A percentile compares a stretch with the other conserved stretches of the same genome.
Conservation (phyloP, 1,284 basidiomycete species). For the Tilletiopsis washingtonensis region DNA sequence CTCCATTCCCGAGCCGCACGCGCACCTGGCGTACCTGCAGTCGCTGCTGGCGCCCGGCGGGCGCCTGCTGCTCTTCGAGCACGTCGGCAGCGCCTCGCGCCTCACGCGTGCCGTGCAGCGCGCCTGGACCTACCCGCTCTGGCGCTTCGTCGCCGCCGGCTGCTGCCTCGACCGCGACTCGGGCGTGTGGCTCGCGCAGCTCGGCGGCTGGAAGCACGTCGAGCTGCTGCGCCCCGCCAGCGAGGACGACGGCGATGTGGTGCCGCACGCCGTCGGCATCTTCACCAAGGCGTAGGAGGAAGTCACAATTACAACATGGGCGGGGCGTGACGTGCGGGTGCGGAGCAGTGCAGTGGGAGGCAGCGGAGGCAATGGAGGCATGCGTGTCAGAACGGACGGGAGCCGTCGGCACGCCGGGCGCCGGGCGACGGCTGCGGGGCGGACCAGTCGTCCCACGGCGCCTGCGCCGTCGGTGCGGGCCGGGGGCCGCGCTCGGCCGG, state of each 20-base stretch:
- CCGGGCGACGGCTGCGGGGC: no score
- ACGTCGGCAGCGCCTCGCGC: conserved; percentile 17
- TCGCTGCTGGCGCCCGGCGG: conserved; percentile 27
- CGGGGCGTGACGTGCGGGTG: no score
- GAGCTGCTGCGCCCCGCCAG: conserved; percentile 14
- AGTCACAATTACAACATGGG: no score
- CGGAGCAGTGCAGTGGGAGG: no score
- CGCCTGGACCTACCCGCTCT: conserved; percentile 13
- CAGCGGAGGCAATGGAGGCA: no score
- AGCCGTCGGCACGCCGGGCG: no score
- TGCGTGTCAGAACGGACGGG: no score
- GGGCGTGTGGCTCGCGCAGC: conserved; percentile 12
- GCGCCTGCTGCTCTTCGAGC: conserved; percentile 32
- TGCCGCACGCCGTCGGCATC: conserved; percentile 20
- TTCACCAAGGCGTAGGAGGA: conserved; percentile 32
- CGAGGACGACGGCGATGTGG: conserved; percentile 14
- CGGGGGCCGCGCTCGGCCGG: no score
- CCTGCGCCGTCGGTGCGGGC: no score
- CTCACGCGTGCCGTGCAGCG: conserved; percentile 16
- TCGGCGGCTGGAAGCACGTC: conserved; percentile 28
- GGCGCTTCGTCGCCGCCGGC: conserved; percentile 20
- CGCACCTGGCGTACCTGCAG: conserved; percentile 21
- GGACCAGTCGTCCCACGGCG: no score
- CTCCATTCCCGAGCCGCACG: conserved; percentile 23
- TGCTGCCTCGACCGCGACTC: conserved; percentile 21